Evolutionary conservation across 2,329 filamentous ascomycete species (phyloP).

Genomic region (Colletotrichum orbiculare): DNA sequence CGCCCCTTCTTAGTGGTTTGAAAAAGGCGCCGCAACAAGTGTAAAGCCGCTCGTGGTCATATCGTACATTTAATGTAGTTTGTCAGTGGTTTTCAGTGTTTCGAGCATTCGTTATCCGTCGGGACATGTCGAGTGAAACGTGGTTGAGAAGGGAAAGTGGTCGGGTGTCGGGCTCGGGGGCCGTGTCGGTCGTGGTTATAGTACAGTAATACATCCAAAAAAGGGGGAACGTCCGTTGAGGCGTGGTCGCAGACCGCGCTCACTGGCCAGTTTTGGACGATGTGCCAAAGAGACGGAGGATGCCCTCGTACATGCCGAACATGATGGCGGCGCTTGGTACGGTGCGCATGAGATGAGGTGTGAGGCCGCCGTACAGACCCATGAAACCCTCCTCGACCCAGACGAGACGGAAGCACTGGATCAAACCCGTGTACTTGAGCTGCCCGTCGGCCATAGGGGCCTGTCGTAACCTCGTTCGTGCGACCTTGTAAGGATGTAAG

Average conservation of each 20-base stretch:
- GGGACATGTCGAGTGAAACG: not conserved
- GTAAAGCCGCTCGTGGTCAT: conserved; percentile 7
- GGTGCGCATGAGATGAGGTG: conserved; percentile 89
- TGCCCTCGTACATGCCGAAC: conserved; percentile 86
- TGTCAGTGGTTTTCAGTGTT: not conserved
- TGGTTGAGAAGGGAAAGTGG: conserved; percentile 13
- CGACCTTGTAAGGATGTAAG: conserved; percentile 63
- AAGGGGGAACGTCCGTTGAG: not conserved
- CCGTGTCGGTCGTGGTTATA: conserved; percentile 17
- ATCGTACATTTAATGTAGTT: conserved; percentile 9
- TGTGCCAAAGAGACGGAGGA: conserved; percentile 58
- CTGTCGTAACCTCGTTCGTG: conserved; percentile 85
- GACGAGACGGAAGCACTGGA: conserved; percentile 89
- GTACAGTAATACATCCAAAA: conserved; percentile 19
- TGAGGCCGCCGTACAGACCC: conserved; percentile 89
- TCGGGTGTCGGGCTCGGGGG: not conserved
- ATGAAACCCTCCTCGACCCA: conserved; percentile 90
- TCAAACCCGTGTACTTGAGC: conserved; percentile 87
- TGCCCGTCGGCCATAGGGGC: conserved; percentile 78
- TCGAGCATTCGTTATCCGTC: not conserved
- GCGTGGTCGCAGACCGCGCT: not conserved
- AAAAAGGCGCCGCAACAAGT: not conserved
- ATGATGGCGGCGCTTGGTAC: conserved; percentile 95
- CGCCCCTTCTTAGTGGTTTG: too few relatives aligned
- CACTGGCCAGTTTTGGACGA: conserved; percentile 24